Conservation (phyloP, 176 grass and related monocot species). For the Cymbopogon citratus region DNA sequence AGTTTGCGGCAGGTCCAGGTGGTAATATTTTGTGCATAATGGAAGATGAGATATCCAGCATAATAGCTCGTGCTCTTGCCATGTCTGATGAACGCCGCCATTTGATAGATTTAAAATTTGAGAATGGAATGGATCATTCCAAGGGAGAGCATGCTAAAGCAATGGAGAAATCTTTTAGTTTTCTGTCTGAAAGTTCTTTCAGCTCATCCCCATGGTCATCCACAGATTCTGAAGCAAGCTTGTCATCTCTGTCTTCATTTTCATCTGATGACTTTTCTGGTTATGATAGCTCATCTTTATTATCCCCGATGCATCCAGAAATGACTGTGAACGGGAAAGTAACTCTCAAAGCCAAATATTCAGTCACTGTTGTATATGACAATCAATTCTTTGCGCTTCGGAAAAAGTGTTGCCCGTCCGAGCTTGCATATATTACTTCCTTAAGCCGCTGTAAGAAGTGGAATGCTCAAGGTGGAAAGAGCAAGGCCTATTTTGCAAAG, state of each 20-base stretch:
- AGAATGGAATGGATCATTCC: slow-evolving; percentile 35
- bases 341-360: slow-evolving; percentile 62
- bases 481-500: slow-evolving; percentile 89
- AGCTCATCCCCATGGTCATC: slow-evolving; percentile 63
- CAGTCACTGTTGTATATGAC: slow-evolving; percentile 58
- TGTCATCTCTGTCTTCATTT: slow-evolving; percentile 33
- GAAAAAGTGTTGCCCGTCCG: slow-evolving; percentile 85
- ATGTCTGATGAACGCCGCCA: slow-evolving; percentile 52
- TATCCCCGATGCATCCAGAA: slow-evolving; percentile 64
- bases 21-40: slow-evolving; percentile 58
- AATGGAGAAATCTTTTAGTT: slow-evolving; percentile 70
- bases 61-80: slow-evolving; percentile 68
- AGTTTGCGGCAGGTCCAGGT: slow-evolving; percentile 58
- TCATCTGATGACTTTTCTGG: slow-evolving; percentile 60
- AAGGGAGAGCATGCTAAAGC: slow-evolving; percentile 28
- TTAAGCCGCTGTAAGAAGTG: slow-evolving; percentile 87
- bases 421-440: slow-evolving; percentile 78
- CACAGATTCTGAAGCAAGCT: slow-evolving; percentile 49
- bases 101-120: slow-evolving; percentile 21
- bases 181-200: slow-evolving; percentile 51
- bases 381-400: slow-evolving; percentile 64
- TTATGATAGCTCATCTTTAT: slow-evolving; percentile 46
- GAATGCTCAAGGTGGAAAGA: slow-evolving; percentile 98
- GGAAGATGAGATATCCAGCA: slow-evolving; percentile 93
- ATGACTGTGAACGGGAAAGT: slow-evolving; percentile 52